Evolutionary conservation across 306 rosid species (phyloP).

Genomic region (Vicia faba): DNA sequence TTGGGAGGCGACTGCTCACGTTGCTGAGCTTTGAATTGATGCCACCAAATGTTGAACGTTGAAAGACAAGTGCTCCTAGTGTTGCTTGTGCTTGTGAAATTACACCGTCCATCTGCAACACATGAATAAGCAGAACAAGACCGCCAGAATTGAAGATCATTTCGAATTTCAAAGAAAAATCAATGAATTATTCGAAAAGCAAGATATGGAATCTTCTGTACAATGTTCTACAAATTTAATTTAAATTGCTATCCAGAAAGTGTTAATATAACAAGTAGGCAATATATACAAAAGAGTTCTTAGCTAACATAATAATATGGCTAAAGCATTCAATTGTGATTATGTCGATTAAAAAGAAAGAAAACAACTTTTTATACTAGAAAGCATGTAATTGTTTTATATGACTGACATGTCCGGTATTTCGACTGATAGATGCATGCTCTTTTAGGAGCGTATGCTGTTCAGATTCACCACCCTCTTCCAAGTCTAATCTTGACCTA

Average conservation of each 20-base stretch:
- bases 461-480: conserved; percentile 66
- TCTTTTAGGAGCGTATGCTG: conserved; percentile 83
- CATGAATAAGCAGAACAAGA: conserved; percentile 29
- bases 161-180: conserved; percentile 1
- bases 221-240: no score
- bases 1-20: conserved; percentile 89
- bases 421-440: conserved; percentile 79
- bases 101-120: conserved; percentile 76
- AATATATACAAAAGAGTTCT: no score
- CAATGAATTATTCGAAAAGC: background rate
- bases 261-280: no score
- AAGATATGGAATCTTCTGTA: background rate
- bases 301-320: no score
- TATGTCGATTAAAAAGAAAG: background rate
- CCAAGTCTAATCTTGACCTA: conserved; percentile 87
- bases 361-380: conserved; percentile 7
- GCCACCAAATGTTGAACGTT: conserved; percentile 93
- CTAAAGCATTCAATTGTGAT: no score
- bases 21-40: conserved; percentile 94
- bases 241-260: no score
- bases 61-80: conserved; percentile 81
- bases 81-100: conserved; percentile 99
- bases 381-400: conserved; percentile 5
- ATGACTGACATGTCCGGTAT: conserved; percentile 80
- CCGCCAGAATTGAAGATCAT: background rate